Percentiles rank a stretch among this genome's conserved stretches.
These are phyloP conservation scores for Penicillium roqueforti DNA, from an alignment of 495 filamentous ascomycete species.

Conservation along the genomic window DNA sequence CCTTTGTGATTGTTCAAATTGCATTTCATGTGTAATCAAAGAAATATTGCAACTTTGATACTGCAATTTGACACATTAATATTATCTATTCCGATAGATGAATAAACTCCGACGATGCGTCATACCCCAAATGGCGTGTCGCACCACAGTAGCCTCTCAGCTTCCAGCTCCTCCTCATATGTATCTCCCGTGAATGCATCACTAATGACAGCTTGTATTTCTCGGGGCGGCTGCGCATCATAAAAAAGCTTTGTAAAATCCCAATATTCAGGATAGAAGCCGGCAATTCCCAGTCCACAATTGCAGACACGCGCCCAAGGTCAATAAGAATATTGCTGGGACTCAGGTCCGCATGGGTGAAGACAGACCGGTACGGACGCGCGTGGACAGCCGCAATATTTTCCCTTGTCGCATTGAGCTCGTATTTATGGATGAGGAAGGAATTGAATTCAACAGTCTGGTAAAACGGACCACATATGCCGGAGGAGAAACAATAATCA, in stretches of 20 bases:
- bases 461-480: slow-evolving; percentile 16
- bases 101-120: not conserved
- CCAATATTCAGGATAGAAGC: slow-evolving; percentile 35
- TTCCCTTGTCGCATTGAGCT: slow-evolving; percentile 2
- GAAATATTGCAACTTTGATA: no score
- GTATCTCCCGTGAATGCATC: slow-evolving; percentile 5
- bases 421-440: slow-evolving; percentile 9
- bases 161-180: slow-evolving; percentile 16
- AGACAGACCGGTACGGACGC: slow-evolving; percentile 11
- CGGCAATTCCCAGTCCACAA: slow-evolving; percentile 35
- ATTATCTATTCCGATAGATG: not conserved
- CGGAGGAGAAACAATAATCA: slow-evolving; percentile 19
- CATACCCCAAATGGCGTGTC: slow-evolving; percentile 4
- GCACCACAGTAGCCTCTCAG: slow-evolving; percentile 6
- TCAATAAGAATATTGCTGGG: slow-evolving; percentile 27
- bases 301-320: slow-evolving; percentile 18
- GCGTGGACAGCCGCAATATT: slow-evolving; percentile 2
- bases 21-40: no score
- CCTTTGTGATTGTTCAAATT: not conserved
- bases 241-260: slow-evolving; percentile 30
- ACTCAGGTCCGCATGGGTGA: slow-evolving; percentile 29
- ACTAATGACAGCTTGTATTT: slow-evolving; percentile 4
- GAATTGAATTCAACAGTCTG: slow-evolving; percentile 22
- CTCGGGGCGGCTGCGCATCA: slow-evolving; percentile 2
- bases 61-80: not conserved